Conservation (phyloP, 108 stramenopile species). For the Cyclotella atomus region DNA sequence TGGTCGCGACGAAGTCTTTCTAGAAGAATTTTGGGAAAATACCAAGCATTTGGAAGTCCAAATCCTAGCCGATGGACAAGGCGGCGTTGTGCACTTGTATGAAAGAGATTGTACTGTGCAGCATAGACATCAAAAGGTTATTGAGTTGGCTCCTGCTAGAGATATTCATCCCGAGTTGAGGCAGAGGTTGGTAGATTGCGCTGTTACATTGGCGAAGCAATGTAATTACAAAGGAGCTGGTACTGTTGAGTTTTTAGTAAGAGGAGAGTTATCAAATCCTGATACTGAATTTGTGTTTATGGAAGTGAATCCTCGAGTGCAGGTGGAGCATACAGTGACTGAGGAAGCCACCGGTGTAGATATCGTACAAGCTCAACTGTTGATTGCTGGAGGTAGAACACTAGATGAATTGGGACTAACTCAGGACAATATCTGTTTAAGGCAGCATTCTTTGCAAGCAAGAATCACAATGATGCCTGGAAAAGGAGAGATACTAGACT, state of each 20-base stretch:
- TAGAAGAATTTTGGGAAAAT: conserved; percentile 87
- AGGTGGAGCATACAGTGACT: conserved; percentile 91
- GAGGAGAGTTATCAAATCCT: conserved; percentile 62
- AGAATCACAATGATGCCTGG: conserved; percentile 84
- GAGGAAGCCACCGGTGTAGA: conserved; percentile 87
- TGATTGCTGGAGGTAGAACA: conserved; percentile 74
- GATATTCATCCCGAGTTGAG: conserved; percentile 53
- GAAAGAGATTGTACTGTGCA: conserved; percentile 99
- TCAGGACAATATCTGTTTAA: conserved; percentile 48
- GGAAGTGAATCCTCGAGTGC: conserved; percentile 90
- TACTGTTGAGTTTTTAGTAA: conserved; percentile 88
- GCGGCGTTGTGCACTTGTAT: conserved; percentile 82
- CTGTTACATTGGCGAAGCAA: conserved; percentile 67
- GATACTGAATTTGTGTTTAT: conserved; percentile 79
- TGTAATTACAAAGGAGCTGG: conserved; percentile 88
- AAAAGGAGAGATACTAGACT: conserved; percentile 63
- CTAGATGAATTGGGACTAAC: conserved; percentile 64
- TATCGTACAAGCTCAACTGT: conserved; percentile 84
- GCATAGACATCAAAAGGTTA: conserved; percentile 96
- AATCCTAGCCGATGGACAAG: conserved; percentile 79
- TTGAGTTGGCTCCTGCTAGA: conserved; percentile 91
- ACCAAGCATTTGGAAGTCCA: conserved; percentile 98
- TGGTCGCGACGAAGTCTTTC: conserved; percentile 79
- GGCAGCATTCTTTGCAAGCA: conserved; percentile 74
- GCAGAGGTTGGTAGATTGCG: conserved; percentile 69